A percentile compares a stretch with the other conserved stretches of the same genome.
phyloP scores from a whole-genome alignment of 163 green algal species.

The Scenedesmus sp. region DNA sequence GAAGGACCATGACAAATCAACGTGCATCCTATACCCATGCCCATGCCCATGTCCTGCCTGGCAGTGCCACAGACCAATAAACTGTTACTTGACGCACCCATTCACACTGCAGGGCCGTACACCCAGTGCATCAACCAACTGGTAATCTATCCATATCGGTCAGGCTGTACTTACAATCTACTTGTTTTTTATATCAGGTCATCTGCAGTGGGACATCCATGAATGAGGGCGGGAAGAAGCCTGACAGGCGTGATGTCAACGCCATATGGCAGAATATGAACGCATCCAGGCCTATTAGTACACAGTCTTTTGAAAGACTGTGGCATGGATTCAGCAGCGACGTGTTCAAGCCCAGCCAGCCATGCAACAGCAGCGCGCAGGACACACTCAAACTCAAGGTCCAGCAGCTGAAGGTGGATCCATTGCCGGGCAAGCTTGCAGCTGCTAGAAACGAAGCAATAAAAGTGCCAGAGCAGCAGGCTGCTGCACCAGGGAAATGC shows the following conservation, averaged over 20 bases:
- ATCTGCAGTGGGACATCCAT: background rate
- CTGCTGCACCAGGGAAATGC: background rate
- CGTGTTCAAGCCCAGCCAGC: background rate
- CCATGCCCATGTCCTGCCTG: too few relatives aligned
- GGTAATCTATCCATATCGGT: too few relatives aligned
- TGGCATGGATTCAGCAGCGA: constrained; percentile 15
- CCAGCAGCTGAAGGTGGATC: background rate
- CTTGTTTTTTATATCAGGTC: too few relatives aligned
- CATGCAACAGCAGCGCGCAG: background rate
- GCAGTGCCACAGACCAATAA: too few relatives aligned
- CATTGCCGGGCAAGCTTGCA: background rate
- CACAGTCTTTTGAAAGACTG: background rate
- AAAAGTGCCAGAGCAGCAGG: background rate
- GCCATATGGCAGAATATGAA: constrained; percentile 9
- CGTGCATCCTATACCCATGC: too few relatives aligned
- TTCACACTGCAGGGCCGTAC: too few relatives aligned
- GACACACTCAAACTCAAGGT: background rate
- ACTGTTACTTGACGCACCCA: too few relatives aligned
- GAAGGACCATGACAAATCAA: too few relatives aligned
- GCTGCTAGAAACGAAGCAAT: background rate
- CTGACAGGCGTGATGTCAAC: constrained; percentile 18
- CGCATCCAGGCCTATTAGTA: too few relatives aligned
- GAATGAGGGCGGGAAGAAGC: background rate
- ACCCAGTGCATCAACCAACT: too few relatives aligned
- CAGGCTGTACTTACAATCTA: too few relatives aligned